phyloP scores from a whole-genome alignment of 78 protist genomes.

The Pelomyxa schiedti region DNA sequence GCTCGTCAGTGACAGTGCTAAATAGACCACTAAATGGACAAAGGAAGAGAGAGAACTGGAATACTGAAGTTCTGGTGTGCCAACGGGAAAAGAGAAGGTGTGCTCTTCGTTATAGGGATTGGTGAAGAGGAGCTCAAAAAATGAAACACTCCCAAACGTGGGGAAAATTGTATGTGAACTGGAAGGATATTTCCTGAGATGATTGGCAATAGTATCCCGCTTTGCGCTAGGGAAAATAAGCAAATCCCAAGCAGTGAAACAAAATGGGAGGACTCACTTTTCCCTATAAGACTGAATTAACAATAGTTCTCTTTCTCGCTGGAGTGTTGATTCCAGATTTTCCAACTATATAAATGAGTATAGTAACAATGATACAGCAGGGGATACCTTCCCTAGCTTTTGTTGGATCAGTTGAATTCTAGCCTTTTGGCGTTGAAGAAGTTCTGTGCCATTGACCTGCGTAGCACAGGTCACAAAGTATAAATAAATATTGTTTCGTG shows the following conservation, averaged over 20 bases:
- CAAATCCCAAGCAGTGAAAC: neutral
- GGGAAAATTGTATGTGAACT: neutral
- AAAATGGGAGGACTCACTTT: neutral
- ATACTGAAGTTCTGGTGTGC: neutral
- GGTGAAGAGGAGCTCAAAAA: neutral
- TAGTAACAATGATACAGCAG: too few relatives aligned
- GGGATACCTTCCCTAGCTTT: neutral
- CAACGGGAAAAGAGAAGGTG: neutral
- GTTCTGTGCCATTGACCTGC: too few relatives aligned
- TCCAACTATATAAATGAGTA: too few relatives aligned
- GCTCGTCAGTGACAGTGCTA: too few relatives aligned
- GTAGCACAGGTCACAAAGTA: too few relatives aligned
- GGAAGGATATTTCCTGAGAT: neutral
- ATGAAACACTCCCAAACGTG: neutral
- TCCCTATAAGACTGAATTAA: neutral
- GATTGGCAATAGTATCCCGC: neutral
- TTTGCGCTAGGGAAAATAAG: neutral
- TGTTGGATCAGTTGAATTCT: neutral
- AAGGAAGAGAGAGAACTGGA: too few relatives aligned
- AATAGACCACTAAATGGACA: too few relatives aligned
- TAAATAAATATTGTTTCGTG: too few relatives aligned
- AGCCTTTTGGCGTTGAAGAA: neutral
- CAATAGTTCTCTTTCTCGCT: neutral
- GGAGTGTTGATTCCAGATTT: neutral
- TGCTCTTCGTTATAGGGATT: neutral